These are phyloP conservation scores for Dunaliella sp. DNA, from an alignment of 139 green algal genomes.

Conservation along the genomic window DNA sequence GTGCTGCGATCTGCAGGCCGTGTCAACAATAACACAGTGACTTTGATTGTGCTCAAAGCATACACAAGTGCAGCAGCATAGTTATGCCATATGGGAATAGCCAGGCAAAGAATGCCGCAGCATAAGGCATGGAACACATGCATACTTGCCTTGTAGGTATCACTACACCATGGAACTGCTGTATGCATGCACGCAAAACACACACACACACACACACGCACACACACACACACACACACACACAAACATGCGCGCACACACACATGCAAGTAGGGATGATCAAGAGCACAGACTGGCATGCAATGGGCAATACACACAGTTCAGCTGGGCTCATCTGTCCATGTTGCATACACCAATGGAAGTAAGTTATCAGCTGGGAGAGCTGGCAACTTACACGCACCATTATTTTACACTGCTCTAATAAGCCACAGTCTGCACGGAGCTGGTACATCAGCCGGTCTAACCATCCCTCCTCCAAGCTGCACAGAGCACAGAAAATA, in stretches of 20 bases:
- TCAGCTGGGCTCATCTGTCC: too few relatives aligned
- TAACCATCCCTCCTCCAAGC: constrained; percentile 57
- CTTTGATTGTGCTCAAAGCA: too few relatives aligned
- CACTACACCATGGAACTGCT: background rate
- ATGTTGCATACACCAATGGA: too few relatives aligned
- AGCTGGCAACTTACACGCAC: too few relatives aligned
- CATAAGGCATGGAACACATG: background rate
- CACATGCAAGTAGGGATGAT: too few relatives aligned
- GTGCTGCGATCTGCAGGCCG: too few relatives aligned
- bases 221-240: background rate
- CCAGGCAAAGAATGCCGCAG: background rate
- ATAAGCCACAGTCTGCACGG: constrained; percentile 58
- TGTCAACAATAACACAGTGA: too few relatives aligned
- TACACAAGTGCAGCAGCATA: constrained; percentile 1
- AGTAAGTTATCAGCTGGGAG: too few relatives aligned
- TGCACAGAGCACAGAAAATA: background rate
- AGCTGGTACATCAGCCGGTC: constrained; percentile 61
- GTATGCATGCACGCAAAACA: background rate
- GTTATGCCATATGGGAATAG: background rate
- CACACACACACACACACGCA: background rate
- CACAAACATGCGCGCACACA: too few relatives aligned
- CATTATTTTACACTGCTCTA: constrained; percentile 38
- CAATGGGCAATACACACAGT: too few relatives aligned
- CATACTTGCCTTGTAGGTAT: background rate
- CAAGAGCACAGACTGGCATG: too few relatives aligned